Evolutionary conservation across 768 basidiomycete species (phyloP), one percentile per base, ranked within the genome.

Genomic region (Mycena epipterygia): DNA sequence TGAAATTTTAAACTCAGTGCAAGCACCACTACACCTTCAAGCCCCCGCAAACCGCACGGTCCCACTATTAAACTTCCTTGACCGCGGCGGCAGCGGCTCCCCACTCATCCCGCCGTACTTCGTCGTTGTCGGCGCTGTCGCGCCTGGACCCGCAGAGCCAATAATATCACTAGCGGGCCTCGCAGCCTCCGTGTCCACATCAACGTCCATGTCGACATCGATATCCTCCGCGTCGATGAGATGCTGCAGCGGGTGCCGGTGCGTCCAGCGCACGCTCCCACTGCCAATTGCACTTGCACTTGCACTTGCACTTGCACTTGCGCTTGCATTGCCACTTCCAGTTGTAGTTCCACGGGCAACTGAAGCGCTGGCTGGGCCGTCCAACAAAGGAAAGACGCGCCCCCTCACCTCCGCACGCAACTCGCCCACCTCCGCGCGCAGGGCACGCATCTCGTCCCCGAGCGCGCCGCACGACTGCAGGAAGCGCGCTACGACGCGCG

Each of bases 341-440:
- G 35, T 37, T 37, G 35, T 7, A 14, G 7, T 7, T 37, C 35
- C 35, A 37, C 35, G 35, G 14, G 35, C 8, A 14, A 37, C 35
- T n/a, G n/a, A n/a, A n/a, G n/a, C n/a, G n/a, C n/a, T n/a, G n/a
- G n/a, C n/a, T n/a, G n/a, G n/a, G n/a, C n/a, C n/a, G n/a, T n/a
- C 8, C 35, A 37, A 14, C 7, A 37, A 37, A 7, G 35, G 35
- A 14, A 37, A 7, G 8, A 14, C 35, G 35, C 35, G 7, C 35
- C 35, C 8, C 35, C 41, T 9, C 52, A 48, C 30, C 37, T 41
- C 65, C 21, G 27, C 27, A 37, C 65, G 65, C 13, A 67, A 55
- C 56, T 41, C n/a, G 16, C 57, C 57, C 25, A 59, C 65, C 37
- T 67, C 65, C 7, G 35, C 30, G 5, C 65, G 65, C 57, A 67